phyloP scores from a whole-genome alignment of 352 stramenopile species.

The Salisapilia sapeloensis region DNA sequence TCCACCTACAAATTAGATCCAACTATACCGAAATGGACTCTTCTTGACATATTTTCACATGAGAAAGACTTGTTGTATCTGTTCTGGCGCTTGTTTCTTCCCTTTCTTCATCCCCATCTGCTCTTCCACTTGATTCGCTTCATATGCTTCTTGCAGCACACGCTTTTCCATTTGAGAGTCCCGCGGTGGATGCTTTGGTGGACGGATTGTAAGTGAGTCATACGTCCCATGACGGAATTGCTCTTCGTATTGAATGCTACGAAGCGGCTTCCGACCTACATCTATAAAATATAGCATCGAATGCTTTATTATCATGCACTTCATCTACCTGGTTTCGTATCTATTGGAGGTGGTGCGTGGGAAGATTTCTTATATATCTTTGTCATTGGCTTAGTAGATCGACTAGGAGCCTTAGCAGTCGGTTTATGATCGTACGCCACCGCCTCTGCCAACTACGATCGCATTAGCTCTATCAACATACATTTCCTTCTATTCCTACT shows the following conservation, averaged over 20 bases:
- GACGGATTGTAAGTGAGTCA: conserved; percentile 13
- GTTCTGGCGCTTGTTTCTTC: conserved; percentile 16
- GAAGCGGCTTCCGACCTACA: conserved; percentile 32
- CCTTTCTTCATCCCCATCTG: conserved; percentile 7
- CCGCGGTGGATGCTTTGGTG: conserved; percentile 17
- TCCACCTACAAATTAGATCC: conserved; percentile 5
- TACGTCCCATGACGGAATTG: conserved; percentile 15
- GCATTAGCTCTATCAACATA: too few relatives aligned
- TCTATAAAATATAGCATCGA: too few relatives aligned
- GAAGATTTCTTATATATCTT: conserved; percentile 18
- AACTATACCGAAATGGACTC: conserved; percentile 3
- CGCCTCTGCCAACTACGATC: conserved; percentile 25
- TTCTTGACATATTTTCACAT: conserved; percentile 19
- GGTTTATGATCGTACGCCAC: conserved; percentile 34
- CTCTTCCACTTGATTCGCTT: conserved; percentile 14
- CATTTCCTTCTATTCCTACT: conserved; percentile 6
- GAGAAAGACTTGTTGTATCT: conserved; percentile 60
- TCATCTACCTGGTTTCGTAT: too few relatives aligned
- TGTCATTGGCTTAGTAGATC: conserved; percentile 29
- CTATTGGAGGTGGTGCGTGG: conserved; percentile 3
- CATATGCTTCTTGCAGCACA: conserved; percentile 53
- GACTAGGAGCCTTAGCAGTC: conserved; percentile 7
- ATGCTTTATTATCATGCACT: too few relatives aligned
- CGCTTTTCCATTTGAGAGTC: too few relatives aligned
- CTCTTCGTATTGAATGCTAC: conserved; percentile 45